phyloP scores from a whole-genome alignment of 768 basidiomycete genomes.

The Myochromella boudieri region DNA sequence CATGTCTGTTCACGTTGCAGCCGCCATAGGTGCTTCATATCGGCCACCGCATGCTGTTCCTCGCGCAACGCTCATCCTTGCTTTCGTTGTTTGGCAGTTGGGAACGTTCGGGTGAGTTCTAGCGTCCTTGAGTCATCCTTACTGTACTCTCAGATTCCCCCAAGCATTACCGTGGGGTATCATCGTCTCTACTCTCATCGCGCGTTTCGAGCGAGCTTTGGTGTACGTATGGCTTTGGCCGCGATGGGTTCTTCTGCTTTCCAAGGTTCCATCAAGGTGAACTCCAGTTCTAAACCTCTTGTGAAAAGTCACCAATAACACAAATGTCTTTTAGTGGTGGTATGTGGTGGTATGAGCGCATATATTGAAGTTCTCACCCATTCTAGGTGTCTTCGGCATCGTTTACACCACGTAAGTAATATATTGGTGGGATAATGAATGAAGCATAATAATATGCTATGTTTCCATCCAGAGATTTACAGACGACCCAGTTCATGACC shows the following conservation, averaged over 20 bases:
- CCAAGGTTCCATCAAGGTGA: conserved; percentile 77
- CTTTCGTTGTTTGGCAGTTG: conserved; percentile 64
- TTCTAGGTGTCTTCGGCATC: conserved; percentile 66
- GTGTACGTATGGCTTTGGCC: conserved; percentile 59
- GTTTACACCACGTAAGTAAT: conserved; percentile 66
- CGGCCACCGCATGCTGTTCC: conserved; percentile 47
- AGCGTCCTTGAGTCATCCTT: neutral
- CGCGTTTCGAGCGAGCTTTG: conserved; percentile 58
- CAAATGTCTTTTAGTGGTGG: conserved; percentile 52
- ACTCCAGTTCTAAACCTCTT: neutral
- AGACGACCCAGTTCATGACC: conserved; percentile 66
- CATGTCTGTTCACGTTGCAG: conserved; percentile 54
- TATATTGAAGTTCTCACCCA: neutral
- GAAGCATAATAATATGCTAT: neutral
- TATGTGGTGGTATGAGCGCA: conserved; percentile 23
- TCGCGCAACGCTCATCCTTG: conserved; percentile 47
- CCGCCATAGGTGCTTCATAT: conserved; percentile 48
- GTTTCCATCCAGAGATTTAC: conserved; percentile 55
- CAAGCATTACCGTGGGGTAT: conserved; percentile 73
- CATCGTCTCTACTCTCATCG: conserved; percentile 80
- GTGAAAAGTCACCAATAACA: neutral
- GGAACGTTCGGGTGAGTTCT: conserved; percentile 64
- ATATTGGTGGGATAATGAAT: neutral
- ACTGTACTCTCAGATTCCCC: neutral
- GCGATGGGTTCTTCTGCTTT: conserved; percentile 71